These are phyloP conservation scores for Phylloporus sp. DNA, from an alignment of 768 basidiomycete species.

Conservation along the genomic window DNA sequence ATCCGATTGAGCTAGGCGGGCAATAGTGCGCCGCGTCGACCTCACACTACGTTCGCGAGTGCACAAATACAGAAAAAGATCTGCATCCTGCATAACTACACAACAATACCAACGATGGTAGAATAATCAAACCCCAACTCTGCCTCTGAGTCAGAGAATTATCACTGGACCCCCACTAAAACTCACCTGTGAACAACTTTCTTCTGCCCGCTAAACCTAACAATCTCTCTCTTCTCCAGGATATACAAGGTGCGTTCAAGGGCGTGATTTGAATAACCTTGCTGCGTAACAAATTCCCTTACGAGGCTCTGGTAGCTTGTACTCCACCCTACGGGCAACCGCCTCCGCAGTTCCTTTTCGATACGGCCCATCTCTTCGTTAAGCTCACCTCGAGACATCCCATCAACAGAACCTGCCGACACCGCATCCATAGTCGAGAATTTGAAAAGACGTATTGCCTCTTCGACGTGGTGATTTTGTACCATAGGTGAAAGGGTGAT, in stretches of 20 bases:
- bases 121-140: slow-evolving; percentile 27
- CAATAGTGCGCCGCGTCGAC: slow-evolving; percentile 10
- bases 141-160: slow-evolving; percentile 7
- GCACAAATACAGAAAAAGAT: too few species aligned
- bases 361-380: slow-evolving; percentile 92
- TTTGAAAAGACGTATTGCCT: slow-evolving; percentile 96
- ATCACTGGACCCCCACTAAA: background rate
- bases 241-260: slow-evolving; percentile 88
- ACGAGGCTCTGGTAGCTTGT: slow-evolving; percentile 93
- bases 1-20: slow-evolving; percentile 67
- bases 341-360: slow-evolving; percentile 76
- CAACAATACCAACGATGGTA: background rate
- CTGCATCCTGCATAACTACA: too few species aligned
- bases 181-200: slow-evolving; percentile 50
- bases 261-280: slow-evolving; percentile 86
- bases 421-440: slow-evolving; percentile 99
- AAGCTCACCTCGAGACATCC: slow-evolving; percentile 83
- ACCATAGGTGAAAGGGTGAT: slow-evolving; percentile 85
- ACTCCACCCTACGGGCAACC: slow-evolving; percentile 92
- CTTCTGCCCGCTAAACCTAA: slow-evolving; percentile 64
- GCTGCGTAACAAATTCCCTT: slow-evolving; percentile 88
- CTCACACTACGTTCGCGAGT: rapidly evolving
- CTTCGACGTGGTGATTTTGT: slow-evolving; percentile 91
- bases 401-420: slow-evolving; percentile 88
- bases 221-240: slow-evolving; percentile 92